Base-by-base conservation (phyloP, 192 early-diverging fungal species). In the Jimgerdemannia flammicorona region DNA sequence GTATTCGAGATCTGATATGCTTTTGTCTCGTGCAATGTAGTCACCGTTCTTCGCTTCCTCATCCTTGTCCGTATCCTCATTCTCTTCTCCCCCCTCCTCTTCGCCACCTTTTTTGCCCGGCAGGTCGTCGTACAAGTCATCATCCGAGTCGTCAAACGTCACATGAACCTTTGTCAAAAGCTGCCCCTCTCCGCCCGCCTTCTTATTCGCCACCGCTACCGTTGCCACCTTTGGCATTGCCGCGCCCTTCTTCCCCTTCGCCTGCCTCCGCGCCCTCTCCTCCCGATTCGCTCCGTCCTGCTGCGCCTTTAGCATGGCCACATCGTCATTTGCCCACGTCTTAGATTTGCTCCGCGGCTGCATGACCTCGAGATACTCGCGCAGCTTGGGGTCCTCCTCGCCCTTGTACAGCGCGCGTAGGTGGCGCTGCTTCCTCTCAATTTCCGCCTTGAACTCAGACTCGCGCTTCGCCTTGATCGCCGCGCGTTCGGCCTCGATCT, bases 321-420 rank as follows among this genome's bases (percentile, higher is more conserved):
- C 84, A 77, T 98, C 96, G 71, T 99, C 96, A 82, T 99, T 98
- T 3, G 92, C 89, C 97, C 97, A 99, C 3, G 95, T 94, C 75
- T 89, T 87, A 68, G 87, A 87, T 39, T 85, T 88, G 2, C 91
- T 86, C 40, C 96, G 89, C 19, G 67, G 67, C 43, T 90, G 78
- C 95, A 98, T 96, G 9, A 97, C 94, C 74, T 95, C 90, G 78
- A 97, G 79, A 77, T 92, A 95, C 79, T 99, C 97, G 69, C 91
- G 87, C 69, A 99, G 89, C 73, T 94, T 91, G 14, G 92, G 89
- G 78, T 99, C 93, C 4, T 92, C 85, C 75, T 88, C 85, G 59
- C 91, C 89, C 43, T 88, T 70, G 74, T 85, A 84, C 6, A 90
- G 75, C 54, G 82, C 66, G 43, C 83, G 64, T 2, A 86, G 68